Conservation (phyloP, 176 grass and related monocot genomes). For the Themeda triandra region DNA sequence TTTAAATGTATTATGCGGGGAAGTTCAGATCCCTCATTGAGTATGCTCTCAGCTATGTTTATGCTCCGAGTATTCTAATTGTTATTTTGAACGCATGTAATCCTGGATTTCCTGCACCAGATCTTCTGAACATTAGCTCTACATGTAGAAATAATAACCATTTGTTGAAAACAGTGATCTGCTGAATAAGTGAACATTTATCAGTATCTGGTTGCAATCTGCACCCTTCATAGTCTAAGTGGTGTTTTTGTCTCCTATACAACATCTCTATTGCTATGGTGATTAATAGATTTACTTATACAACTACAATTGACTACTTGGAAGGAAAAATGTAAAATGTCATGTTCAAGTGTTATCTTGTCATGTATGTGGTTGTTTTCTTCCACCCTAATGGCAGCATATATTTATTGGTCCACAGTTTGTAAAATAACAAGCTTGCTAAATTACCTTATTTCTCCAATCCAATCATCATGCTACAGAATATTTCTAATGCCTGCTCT, state of each 20-base stretch:
- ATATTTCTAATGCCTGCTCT: conserved; percentile 35
- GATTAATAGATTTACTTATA: not conserved
- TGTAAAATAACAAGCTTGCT: not conserved
- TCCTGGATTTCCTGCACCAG: not conserved
- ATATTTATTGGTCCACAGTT: not conserved
- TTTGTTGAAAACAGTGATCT: not conserved
- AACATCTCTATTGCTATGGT: not conserved
- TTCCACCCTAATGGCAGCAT: conserved; percentile 4
- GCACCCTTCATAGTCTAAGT: not conserved
- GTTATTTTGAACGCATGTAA: not conserved
- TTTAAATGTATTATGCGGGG: not conserved
- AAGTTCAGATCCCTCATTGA: not conserved
- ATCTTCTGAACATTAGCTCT: conserved; percentile 9
- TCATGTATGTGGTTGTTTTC: conserved; percentile 19
- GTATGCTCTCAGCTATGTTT: not conserved
- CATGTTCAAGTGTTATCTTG: not conserved
- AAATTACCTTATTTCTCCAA: conserved; percentile 2
- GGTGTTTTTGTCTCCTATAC: conserved; percentile 9
- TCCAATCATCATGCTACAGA: not conserved
- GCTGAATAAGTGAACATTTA: not conserved
- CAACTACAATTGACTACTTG: not conserved
- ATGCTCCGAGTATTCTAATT: not conserved
- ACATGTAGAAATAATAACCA: not conserved
- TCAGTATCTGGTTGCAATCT: not conserved
- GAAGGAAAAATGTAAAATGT: not conserved